Percentiles rank a stretch among this genome's conserved stretches.
Conservation (phyloP, 352 stramenopile species). For the Aphanomyces euteiches region DNA sequence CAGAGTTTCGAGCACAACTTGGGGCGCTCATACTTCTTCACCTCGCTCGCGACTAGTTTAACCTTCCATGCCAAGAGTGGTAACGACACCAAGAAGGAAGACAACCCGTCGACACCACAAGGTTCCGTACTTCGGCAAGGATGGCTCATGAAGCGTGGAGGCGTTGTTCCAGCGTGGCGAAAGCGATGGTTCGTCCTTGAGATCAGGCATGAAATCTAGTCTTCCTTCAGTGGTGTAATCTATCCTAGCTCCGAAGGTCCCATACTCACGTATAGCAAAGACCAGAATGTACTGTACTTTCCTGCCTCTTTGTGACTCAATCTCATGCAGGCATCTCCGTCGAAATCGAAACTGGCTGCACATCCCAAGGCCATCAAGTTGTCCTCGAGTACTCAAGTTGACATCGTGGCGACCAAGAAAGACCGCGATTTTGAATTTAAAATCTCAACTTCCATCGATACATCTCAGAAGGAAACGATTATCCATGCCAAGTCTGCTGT, state of each 20-base stretch:
- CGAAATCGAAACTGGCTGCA: neutral
- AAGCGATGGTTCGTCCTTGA: constrained; percentile 79
- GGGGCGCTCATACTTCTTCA: constrained; percentile 23
- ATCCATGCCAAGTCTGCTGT: constrained; percentile 64
- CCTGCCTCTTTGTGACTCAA: too few species aligned
- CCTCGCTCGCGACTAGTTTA: constrained; percentile 19
- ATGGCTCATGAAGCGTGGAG: constrained; percentile 74
- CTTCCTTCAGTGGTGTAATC: neutral
- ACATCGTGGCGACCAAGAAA: constrained; percentile 59
- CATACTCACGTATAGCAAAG: constrained; percentile 73
- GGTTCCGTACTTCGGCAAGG: constrained; percentile 55
- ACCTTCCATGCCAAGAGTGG: constrained; percentile 5
- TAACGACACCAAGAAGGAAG: neutral
- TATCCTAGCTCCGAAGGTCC: constrained; percentile 53
- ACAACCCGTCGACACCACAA: constrained; percentile 42
- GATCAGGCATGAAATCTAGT: constrained; percentile 41
- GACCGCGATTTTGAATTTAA: constrained; percentile 44
- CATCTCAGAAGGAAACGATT: constrained; percentile 56
- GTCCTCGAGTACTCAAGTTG: constrained; percentile 68
- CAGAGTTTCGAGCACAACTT: constrained; percentile 28
- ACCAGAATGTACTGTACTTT: constrained; percentile 39
- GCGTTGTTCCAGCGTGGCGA: constrained; percentile 72
- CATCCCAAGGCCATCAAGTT: constrained; percentile 62
- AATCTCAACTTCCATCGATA: constrained; percentile 71
- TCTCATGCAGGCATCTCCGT: too few species aligned